These are phyloP conservation scores for Larix kaempferi DNA, from an alignment of 75 land plant genomes.

Conservation along the genomic window DNA sequence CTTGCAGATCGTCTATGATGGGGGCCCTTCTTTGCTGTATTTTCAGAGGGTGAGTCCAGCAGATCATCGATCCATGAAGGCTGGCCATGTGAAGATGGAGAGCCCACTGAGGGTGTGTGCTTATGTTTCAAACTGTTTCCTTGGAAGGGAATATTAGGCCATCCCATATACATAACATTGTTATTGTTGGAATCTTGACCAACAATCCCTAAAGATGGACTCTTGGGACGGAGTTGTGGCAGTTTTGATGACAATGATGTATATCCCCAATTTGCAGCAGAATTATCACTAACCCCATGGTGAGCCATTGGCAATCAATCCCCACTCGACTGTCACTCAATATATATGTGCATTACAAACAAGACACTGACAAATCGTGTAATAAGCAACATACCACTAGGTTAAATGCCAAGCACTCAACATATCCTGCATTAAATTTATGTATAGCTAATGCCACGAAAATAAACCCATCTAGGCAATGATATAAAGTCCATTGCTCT, in stretches of 20 bases:
- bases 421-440: not conserved
- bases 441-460: not conserved
- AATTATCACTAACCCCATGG: conserved; percentile 8
- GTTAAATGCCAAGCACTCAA: not conserved
- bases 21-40: conserved; percentile 31
- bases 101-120: conserved; percentile 9
- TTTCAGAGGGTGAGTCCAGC: conserved; percentile 43
- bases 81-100: conserved; percentile 10
- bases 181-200: not conserved
- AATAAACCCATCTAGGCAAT: not conserved
- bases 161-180: conserved; percentile 5
- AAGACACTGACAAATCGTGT: conserved; percentile 1
- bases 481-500: not conserved
- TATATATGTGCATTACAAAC: conserved; percentile 7
- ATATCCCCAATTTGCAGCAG: conserved; percentile 4
- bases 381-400: not conserved
- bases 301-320: conserved; percentile 3
- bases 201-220: not conserved
- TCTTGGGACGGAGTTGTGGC: conserved; percentile 7
- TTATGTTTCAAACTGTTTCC: conserved; percentile 4
- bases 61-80: conserved; percentile 59
- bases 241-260: not conserved
- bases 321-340: not conserved
- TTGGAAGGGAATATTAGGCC: conserved; percentile 7
- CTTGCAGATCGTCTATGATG: conserved; percentile 79